Conservation (phyloP, 2,329 filamentous ascomycete genomes). For the Drechslerella dactyloides region DNA sequence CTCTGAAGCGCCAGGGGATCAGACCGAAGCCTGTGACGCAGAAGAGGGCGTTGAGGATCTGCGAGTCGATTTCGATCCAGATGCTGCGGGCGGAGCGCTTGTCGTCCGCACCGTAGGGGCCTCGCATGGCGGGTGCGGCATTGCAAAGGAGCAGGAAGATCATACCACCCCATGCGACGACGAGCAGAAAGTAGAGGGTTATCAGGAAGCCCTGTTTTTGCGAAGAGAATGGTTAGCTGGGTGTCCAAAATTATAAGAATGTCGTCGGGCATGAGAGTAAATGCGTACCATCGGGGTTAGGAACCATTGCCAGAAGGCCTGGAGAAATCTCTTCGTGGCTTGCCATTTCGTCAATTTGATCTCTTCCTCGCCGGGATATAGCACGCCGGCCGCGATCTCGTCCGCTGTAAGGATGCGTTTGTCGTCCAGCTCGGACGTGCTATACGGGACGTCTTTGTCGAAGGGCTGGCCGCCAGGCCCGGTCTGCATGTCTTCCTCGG, state of each 20-base stretch:
- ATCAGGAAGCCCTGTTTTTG: slow-evolving; percentile 70
- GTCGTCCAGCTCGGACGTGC: slow-evolving; percentile 21
- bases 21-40: slow-evolving; percentile 85
- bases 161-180: slow-evolving; percentile 91
- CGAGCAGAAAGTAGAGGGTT: slow-evolving; percentile 77
- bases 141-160: slow-evolving; percentile 83
- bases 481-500: slow-evolving; percentile 54
- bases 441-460: slow-evolving; percentile 28
- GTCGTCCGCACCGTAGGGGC: slow-evolving; percentile 69
- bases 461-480: slow-evolving; percentile 43
- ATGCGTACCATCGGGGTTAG: slow-evolving; percentile 66
- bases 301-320: slow-evolving; percentile 74
- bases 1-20: slow-evolving; percentile 82
- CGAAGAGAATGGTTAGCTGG: slow-evolving; percentile 10
- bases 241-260: neutral
- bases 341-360: slow-evolving; percentile 64
- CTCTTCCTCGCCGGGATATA: slow-evolving; percentile 64
- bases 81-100: slow-evolving; percentile 77
- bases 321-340: slow-evolving; percentile 66
- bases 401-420: slow-evolving; percentile 56
- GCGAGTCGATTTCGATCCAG: slow-evolving; percentile 85
- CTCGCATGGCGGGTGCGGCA: slow-evolving; percentile 65
- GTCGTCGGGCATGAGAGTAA: neutral
- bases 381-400: slow-evolving; percentile 72
- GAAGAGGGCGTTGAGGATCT: slow-evolving; percentile 83